Evolutionary conservation across 2,329 filamentous ascomycete genomes (phyloP), one percentile per base, ranked within the genome.

Genomic region (Hypoxylon sp.): DNA sequence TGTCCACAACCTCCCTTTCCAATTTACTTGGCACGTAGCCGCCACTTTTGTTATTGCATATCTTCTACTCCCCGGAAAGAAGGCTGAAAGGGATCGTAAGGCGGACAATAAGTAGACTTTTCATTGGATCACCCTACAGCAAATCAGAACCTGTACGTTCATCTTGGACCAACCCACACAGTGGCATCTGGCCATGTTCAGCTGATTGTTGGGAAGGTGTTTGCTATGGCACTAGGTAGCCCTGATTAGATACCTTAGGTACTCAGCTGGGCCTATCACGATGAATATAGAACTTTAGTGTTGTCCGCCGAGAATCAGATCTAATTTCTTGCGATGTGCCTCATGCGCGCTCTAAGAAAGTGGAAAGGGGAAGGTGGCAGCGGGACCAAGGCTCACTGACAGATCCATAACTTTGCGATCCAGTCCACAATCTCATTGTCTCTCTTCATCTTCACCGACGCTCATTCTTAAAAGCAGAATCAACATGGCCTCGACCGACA

Each of bases 401-500:
- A 44, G 40, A 44, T 22, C 40, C 40, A 44, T 20, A 20, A 44
- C 40, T 13, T 22, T 22, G 20, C 40, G 20, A 44, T 11, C 40
- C 3, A 22, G n/a, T 5, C 17, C 17, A 44, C 17, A 44, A 7
- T 22, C 40, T 11, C 17, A 11, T n/a, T 11, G 40, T 22, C n/a
- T 7, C 40, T 44, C 40, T 27, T 17, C 25, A 17, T 49, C 49
- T 2, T 25, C 33, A 30, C 20, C 27, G n/a, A 50, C 30, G n/a
- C 27, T 4, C 33, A 13, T 25, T 37, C 6, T 33, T 35, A 7
- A 27, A 35, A 27, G 3, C 6, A 14, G 33, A 49, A 6, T n/a
- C 37, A 57, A 61, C 11, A 70, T 70, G 68, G 53, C 53, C 4
- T 13, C 44, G 4, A 14, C 6, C n/a, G 25, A 20, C 8, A 7